Percentiles rank a stretch among this genome's conserved stretches.
Conservation (phyloP, 306 rosid genomes). For the Fragaria nilgerrensis region DNA sequence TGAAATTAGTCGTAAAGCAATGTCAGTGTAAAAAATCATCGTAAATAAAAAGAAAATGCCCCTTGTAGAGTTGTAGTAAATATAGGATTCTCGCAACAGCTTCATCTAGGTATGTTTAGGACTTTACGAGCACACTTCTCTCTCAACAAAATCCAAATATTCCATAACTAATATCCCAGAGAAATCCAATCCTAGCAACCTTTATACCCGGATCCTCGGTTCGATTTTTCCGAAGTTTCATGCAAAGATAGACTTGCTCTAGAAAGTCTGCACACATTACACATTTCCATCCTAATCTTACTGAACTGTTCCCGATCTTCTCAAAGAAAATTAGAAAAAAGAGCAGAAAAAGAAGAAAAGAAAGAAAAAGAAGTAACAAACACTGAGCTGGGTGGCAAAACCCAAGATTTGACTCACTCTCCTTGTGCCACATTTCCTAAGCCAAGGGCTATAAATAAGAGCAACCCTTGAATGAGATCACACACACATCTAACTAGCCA, state of each 20-base stretch:
- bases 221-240: not conserved
- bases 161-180: too few relatives aligned
- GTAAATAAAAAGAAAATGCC: too few relatives aligned
- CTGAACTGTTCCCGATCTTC: not conserved
- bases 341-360: not conserved
- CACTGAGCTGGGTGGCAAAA: not conserved
- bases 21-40: too few relatives aligned
- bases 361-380: not conserved
- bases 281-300: not conserved
- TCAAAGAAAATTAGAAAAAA: not conserved
- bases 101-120: too few relatives aligned
- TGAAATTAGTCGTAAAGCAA: too few relatives aligned
- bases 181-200: not conserved
- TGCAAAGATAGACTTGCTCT: not conserved
- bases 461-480: not conserved
- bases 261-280: not conserved
- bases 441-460: not conserved
- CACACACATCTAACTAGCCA: not conserved
- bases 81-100: too few relatives aligned
- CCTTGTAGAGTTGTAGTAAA: too few relatives aligned
- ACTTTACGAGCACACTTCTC: too few relatives aligned
- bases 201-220: not conserved
- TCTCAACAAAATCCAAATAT: not conserved
- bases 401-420: not conserved
- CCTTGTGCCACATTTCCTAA: not conserved